Percentiles rank a stretch among this genome's conserved stretches.
These are phyloP conservation scores for Malus sieversii DNA, from an alignment of 306 rosid genomes.

Conservation along the genomic window DNA sequence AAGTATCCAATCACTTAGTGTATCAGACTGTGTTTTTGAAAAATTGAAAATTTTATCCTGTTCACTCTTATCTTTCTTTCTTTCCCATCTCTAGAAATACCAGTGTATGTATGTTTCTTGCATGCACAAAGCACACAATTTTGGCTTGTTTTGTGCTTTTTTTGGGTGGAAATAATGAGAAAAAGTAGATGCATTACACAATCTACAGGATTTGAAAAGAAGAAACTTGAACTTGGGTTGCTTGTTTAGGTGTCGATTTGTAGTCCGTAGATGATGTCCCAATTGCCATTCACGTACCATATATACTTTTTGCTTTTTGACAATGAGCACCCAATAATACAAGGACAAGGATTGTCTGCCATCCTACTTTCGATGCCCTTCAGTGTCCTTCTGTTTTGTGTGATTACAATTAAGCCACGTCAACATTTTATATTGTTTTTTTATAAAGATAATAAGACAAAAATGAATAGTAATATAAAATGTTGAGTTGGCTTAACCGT, in stretches of 20 bases:
- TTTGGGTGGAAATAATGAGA: background rate
- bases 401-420: too few relatives aligned
- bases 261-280: background rate
- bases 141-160: background rate
- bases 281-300: background rate
- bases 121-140: background rate
- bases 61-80: slow-evolving; percentile 13
- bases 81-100: background rate
- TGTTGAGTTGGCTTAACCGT: too few relatives aligned
- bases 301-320: background rate
- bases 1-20: too few relatives aligned
- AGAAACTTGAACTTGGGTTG: background rate
- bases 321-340: background rate
- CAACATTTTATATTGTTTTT: too few relatives aligned
- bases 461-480: too few relatives aligned
- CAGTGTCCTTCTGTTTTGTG: too few relatives aligned
- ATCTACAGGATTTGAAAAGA: background rate
- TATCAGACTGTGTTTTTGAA: rapidly evolving
- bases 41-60: background rate
- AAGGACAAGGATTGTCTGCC: too few relatives aligned
- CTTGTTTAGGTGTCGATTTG: background rate
- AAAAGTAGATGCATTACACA: background rate
- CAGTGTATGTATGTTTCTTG: background rate
- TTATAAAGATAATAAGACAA: too few relatives aligned
- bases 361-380: too few relatives aligned